Evolutionary conservation across 2,329 filamentous ascomycete genomes (phyloP).

Genomic region (Coleophoma cylindrospora): DNA sequence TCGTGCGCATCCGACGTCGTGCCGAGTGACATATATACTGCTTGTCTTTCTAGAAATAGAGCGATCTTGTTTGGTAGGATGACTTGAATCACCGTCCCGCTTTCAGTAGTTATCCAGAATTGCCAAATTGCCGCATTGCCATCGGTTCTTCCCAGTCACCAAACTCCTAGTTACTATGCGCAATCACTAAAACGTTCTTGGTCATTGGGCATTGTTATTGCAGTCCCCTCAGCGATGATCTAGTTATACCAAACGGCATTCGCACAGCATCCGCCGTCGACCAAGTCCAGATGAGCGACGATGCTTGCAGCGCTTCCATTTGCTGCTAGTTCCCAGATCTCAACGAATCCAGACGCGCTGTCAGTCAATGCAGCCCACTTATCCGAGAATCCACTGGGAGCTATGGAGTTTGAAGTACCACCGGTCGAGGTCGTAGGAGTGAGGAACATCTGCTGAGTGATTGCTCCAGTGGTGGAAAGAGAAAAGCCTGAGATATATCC

Average conservation of each 20-base stretch:
- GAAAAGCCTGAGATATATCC: constrained; percentile 12
- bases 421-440: constrained; percentile 6
- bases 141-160: too few relatives aligned
- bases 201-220: too few relatives aligned
- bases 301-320: constrained; percentile 6
- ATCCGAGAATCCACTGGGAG: constrained; percentile 8
- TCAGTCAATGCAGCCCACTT: constrained; percentile 12
- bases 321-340: constrained; percentile 9
- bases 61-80: too few relatives aligned
- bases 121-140: too few relatives aligned
- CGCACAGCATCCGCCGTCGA: constrained; percentile 10
- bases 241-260: constrained; percentile 10
- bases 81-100: too few relatives aligned
- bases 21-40: too few relatives aligned
- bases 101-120: too few relatives aligned
- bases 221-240: too few relatives aligned
- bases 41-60: too few relatives aligned
- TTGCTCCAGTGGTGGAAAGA: constrained; percentile 2
- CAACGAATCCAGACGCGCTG: constrained; percentile 8
- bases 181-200: too few relatives aligned
- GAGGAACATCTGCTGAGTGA: constrained; percentile 8
- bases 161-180: too few relatives aligned
- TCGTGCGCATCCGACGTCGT: too few relatives aligned
- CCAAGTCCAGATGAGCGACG: constrained; percentile 8
- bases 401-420: constrained; percentile 7